Base-by-base conservation (phyloP, 2,329 filamentous ascomycete species). In the Didymella glomerata region DNA sequence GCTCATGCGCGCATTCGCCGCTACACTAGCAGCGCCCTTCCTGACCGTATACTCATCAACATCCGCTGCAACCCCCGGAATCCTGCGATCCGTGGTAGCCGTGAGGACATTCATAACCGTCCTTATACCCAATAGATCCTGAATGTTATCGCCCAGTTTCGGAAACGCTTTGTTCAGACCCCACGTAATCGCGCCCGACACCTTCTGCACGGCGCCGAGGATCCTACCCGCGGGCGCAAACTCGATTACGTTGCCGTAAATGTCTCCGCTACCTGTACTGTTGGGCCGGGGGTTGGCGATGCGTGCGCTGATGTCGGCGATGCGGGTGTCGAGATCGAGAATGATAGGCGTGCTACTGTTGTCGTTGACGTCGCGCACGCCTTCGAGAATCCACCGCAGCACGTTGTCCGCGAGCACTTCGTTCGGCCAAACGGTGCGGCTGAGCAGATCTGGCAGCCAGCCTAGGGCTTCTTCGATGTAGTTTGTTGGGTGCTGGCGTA, bases 381-480 rank as follows among this genome's bases (percentile, higher is more conserved):
- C 63, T 48, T 73, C 54, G 1, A 77, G 58, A 13, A 76, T 59
- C 68, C 70, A 77, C 9, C 67, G 62, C 18, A 76, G 60, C 1
- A 75, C 71, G 18, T 69, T 61, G 28, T 77, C 73, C 1, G 69
- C 57, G 9, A 76, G 64, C 7, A 77, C 69, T 27, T 75, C 57
- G 34, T 77, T 77, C 1, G 75, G 74, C 46, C 65, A 72, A 7
- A 77, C 66, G 0, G 74, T 74, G 9, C 66, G 66, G 1, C 58
- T 63, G 4, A 77, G 59, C 8, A 68, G 34, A 36, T 69, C 63
- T 6, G 74, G 75, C 2, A 77, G 25, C 41, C 58, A 57, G 0
- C 73, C 71, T 2, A 77, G 49, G 1, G 65, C 34, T 10, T 62
- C 61, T 48, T 77, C 75, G 3, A 76, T 58, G 48, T 64, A 58